phyloP scores from a whole-genome alignment of 768 basidiomycete species.

The Pleurotus eryngii region DNA sequence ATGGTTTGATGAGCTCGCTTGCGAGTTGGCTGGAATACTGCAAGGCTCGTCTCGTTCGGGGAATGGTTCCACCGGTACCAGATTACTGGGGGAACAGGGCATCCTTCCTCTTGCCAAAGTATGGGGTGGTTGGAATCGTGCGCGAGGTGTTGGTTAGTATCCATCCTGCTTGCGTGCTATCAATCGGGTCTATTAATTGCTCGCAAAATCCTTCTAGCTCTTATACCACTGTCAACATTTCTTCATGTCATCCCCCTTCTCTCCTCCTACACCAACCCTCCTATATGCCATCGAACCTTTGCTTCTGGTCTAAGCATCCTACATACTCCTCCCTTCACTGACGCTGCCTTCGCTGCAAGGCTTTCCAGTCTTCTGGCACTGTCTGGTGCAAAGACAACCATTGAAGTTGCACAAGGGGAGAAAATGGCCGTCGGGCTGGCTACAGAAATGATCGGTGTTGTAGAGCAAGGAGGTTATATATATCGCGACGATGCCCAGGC shows the following conservation, averaged over 20 bases:
- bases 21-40: constrained; percentile 76
- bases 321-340: constrained; percentile 77
- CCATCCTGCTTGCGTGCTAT: constrained; percentile 4
- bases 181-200: not conserved
- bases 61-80: constrained; percentile 21
- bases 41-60: constrained; percentile 36
- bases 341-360: constrained; percentile 64
- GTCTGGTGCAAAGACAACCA: constrained; percentile 51
- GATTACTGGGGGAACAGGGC: constrained; percentile 77
- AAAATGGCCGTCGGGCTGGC: constrained; percentile 69
- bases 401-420: constrained; percentile 73
- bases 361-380: constrained; percentile 53
- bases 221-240: constrained; percentile 87
- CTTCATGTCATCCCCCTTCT: constrained; percentile 72
- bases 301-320: constrained; percentile 75
- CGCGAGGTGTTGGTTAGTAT: constrained; percentile 78
- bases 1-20: constrained; percentile 79
- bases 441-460: constrained; percentile 72
- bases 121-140: constrained; percentile 95
- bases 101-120: constrained; percentile 88
- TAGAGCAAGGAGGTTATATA: constrained; percentile 68
- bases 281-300: constrained; percentile 67
- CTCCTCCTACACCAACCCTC: constrained; percentile 58
- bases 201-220: constrained; percentile 45
- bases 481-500: constrained; percentile 68